Base-by-base conservation (phyloP, 345 rosid species). In the Streptanthus diversifolius region DNA sequence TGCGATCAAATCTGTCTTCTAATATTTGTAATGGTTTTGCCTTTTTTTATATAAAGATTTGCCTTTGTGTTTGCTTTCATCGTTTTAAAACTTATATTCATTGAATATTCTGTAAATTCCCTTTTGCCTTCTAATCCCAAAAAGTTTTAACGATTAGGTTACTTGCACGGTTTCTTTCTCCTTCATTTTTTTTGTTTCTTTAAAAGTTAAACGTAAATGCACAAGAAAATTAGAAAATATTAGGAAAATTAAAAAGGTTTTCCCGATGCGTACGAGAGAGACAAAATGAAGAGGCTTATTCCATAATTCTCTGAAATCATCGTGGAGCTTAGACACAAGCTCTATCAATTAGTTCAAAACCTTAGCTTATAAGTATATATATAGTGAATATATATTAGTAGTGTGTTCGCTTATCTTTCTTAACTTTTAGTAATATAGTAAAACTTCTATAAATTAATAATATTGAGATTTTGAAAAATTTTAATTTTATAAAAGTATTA, bases 251-350 rank as follows among this genome's bases (percentile, higher is more conserved):
- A 14, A 27, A 22, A 51, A 24, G 30, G 21, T 18, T 18, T 32
- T 3, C 10, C 27, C 25, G 11, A 36, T 58, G 63, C 27, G n/a
- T 57, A 35, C 63, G 44, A 36, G 41, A 35, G 25, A 36, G 63
- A 57, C 27, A 57, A 57, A 33, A 45, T 57, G 63, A 35, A 57
- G 63, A 57, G 43, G 43, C 63, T 57, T 57, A 33, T 18, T 35
- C 44, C 63, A 58, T 18, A 58, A 35, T 18, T 58, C 63, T 58
- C 63, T 58, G 24, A 17, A 17, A 32, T n/a, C 40, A 29, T 56
- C 40, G 62, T 56, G 24, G 12, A 32, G 41, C 62, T 15, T 32
- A 24, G 6, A 12, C 32, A 52, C 33, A 52, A 25, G 57, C 33
- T 25, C 17, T 52, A 27, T 13, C 59, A 29, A n/a, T 29, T 54